These are phyloP conservation scores for Fusarium tanahbumbuense DNA, from an alignment of 2,329 filamentous ascomycete genomes.

Conservation along the genomic window DNA sequence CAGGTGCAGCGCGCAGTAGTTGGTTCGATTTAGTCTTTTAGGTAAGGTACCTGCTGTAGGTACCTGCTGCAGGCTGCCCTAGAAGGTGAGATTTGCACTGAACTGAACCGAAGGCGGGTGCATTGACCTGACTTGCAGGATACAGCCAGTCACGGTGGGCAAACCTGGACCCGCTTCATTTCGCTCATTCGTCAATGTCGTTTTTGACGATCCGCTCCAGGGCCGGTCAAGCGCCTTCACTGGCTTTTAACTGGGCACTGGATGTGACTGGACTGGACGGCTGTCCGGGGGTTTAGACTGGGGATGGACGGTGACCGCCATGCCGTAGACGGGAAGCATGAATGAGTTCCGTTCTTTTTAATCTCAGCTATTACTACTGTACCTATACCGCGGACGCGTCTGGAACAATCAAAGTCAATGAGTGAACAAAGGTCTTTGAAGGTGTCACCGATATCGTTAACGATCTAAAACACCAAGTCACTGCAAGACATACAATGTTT, in stretches of 20 bases:
- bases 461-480: slow-evolving; percentile 12
- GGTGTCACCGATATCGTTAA: background rate
- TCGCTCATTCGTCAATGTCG: slow-evolving; percentile 20
- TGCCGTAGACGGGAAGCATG: slow-evolving; percentile 15
- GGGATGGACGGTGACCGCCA: slow-evolving; percentile 32
- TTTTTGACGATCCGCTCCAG: slow-evolving; percentile 35
- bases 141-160: slow-evolving; percentile 19
- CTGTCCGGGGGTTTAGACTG: slow-evolving; percentile 32
- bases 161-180: slow-evolving; percentile 31
- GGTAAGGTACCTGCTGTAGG: slow-evolving; percentile 8
- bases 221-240: slow-evolving; percentile 15
- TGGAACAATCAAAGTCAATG: slow-evolving; percentile 3
- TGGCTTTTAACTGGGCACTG: slow-evolving; percentile 15
- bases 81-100: slow-evolving; percentile 34
- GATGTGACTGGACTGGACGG: slow-evolving; percentile 23
- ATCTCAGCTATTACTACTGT: slow-evolving; percentile 17
- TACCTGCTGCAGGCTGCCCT: slow-evolving; percentile 18
- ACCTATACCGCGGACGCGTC: slow-evolving; percentile 12
- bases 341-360: slow-evolving; percentile 26
- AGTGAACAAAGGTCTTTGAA: slow-evolving; percentile 13
- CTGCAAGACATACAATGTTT: slow-evolving; percentile 10
- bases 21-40: slow-evolving; percentile 5
- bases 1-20: slow-evolving; percentile 26
- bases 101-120: slow-evolving; percentile 32
- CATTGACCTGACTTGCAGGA: slow-evolving; percentile 21